Evolutionary conservation across 805 yeast species (phyloP).

Genomic region (Kodamaea fukazawae): DNA sequence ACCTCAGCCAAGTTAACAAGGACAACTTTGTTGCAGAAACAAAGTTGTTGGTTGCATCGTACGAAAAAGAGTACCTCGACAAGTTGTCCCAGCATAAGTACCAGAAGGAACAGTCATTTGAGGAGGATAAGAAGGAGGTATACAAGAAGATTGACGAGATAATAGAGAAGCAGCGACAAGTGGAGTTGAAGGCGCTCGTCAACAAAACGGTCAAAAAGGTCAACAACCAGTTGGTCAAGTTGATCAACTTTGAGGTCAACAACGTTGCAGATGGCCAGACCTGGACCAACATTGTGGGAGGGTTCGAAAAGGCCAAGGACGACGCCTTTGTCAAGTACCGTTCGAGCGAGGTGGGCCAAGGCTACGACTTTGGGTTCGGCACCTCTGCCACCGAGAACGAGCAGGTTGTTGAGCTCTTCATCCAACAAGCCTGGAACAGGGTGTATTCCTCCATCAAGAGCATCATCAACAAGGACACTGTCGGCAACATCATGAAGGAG

Average conservation of each 20-base stretch:
- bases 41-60: conserved; percentile 1
- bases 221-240: conserved; percentile 46
- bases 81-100: conserved; percentile 5
- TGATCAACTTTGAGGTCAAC: conserved; percentile 45
- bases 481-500: conserved; percentile 66
- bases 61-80: background rate
- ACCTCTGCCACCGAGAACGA: conserved; percentile 42
- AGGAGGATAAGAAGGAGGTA: background rate
- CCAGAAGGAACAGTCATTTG: conserved; percentile 6
- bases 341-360: conserved; percentile 16
- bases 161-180: conserved; percentile 31
- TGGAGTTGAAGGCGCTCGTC: conserved; percentile 32
- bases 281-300: conserved; percentile 20
- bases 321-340: conserved; percentile 11
- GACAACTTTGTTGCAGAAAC: conserved; percentile 18
- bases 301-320: conserved; percentile 22
- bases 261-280: conserved; percentile 42
- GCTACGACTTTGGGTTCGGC: conserved; percentile 64
- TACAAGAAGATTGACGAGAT: conserved; percentile 42
- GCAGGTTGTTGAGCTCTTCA: conserved; percentile 41
- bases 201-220: conserved; percentile 47
- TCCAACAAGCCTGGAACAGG: conserved; percentile 60
- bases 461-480: conserved; percentile 61
- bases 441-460: conserved; percentile 60
- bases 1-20: conserved; percentile 11